These are phyloP conservation scores for Hericium erinaceus DNA, from an alignment of 768 basidiomycete genomes.

Conservation along the genomic window DNA sequence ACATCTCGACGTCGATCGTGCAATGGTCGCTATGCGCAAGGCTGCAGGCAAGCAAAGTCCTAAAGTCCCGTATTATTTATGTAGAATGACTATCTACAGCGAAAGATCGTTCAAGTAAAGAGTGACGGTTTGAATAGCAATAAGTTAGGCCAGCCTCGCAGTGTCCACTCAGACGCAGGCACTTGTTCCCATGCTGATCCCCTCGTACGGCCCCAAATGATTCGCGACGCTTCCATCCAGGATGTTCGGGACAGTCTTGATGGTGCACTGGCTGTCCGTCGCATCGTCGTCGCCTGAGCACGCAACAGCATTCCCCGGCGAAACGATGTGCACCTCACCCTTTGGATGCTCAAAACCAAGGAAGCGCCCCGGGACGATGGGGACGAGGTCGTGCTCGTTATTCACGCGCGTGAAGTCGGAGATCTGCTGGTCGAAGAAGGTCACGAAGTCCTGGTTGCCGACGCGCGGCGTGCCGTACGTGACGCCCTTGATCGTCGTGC, in stretches of 20 bases:
- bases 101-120: background rate
- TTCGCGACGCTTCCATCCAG: conserved; percentile 26
- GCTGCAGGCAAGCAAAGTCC: too few relatives aligned
- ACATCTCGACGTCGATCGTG: too few relatives aligned
- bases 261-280: conserved; percentile 44
- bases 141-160: background rate
- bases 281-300: conserved; percentile 38
- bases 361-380: conserved; percentile 8
- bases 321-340: conserved; percentile 8
- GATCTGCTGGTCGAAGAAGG: conserved; percentile 9
- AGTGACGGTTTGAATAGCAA: background rate
- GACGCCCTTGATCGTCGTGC: conserved; percentile 8
- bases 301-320: conserved; percentile 1
- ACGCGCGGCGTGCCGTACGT: conserved; percentile 14
- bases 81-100: too few relatives aligned
- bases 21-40: too few relatives aligned
- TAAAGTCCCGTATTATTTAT: too few relatives aligned
- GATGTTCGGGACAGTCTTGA: conserved; percentile 46
- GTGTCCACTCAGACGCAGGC: conserved; percentile 18
- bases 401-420: conserved; percentile 11
- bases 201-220: conserved; percentile 52
- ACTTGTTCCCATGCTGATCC: conserved; percentile 46
- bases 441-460: conserved; percentile 6
- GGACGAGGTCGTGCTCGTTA: conserved; percentile 8
- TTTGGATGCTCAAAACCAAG: conserved; percentile 8